phyloP scores from a whole-genome alignment of 371 early-diverging fungal genomes.

The Phascolomyces articulosus region DNA sequence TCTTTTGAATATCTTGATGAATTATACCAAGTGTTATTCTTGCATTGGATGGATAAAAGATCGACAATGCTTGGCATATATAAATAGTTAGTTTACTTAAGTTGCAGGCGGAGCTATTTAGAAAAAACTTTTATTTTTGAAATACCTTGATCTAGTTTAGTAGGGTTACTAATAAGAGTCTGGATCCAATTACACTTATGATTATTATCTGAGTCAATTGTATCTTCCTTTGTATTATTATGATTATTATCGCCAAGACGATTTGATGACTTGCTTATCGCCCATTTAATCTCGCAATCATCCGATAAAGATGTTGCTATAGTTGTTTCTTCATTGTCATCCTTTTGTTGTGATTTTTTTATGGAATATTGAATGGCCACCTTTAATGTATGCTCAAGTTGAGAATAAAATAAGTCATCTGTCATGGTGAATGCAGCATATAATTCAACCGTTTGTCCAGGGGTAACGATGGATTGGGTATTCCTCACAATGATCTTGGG shows the following conservation, averaged over 20 bases:
- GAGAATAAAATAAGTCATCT: neutral
- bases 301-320: neutral
- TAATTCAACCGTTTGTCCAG: neutral
- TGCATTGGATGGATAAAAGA: conserved; percentile 3
- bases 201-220: neutral
- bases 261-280: too few relatives aligned
- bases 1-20: neutral
- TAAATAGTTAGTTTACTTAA: neutral
- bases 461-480: neutral
- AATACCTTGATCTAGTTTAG: conserved; percentile 4
- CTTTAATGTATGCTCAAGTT: neutral
- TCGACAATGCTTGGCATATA: conserved; percentile 2
- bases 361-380: neutral
- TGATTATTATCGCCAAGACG: too few relatives aligned
- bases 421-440: conserved; percentile 11
- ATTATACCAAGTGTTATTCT: neutral
- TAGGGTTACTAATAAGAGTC: neutral
- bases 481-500: neutral
- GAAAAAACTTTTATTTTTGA: conserved; percentile 5
- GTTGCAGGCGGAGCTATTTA: neutral
- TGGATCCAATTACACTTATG: neutral
- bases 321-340: neutral
- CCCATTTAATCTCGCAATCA: neutral
- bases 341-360: neutral
- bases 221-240: too few relatives aligned